phyloP scores from a whole-genome alignment of 371 early-diverging fungal species.

The Encephalitozoon hellem region DNA sequence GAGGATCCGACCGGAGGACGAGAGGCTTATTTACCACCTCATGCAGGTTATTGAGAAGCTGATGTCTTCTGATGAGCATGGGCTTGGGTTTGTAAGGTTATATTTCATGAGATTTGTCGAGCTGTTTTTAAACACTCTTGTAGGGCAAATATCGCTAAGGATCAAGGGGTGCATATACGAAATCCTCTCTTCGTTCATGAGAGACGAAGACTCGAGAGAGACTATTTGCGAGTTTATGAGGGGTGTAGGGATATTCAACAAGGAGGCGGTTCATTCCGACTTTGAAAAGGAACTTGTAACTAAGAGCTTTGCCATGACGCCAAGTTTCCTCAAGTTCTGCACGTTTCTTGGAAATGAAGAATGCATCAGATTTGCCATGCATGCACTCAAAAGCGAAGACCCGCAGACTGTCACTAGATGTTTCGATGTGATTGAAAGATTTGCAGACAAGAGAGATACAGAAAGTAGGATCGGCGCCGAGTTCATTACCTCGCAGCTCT shows the following conservation, averaged over 20 bases:
- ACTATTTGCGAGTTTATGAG: conserved; percentile 30
- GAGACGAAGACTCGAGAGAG: conserved; percentile 24
- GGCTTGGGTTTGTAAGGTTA: conserved; percentile 12
- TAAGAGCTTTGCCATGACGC: conserved; percentile 6
- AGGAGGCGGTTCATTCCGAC: conserved; percentile 5
- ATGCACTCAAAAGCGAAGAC: conserved; percentile 48
- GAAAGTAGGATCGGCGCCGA: background rate
- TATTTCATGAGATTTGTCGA: conserved; percentile 38
- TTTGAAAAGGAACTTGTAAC: conserved; percentile 24
- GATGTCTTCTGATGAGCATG: background rate
- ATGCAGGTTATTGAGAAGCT: conserved; percentile 38
- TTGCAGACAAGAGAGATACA: background rate
- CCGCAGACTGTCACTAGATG: conserved; percentile 26
- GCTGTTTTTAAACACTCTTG: conserved; percentile 29
- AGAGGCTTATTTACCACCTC: conserved; percentile 26
- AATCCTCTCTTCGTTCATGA: conserved; percentile 27
- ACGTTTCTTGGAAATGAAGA: background rate
- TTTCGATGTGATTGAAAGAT: conserved; percentile 30
- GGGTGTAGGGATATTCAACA: conserved; percentile 16
- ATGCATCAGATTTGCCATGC: conserved; percentile 6
- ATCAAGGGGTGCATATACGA: conserved; percentile 41
- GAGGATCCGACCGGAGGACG: conserved; percentile 36
- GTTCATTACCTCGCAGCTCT: background rate
- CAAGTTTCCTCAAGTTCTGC: conserved; percentile 37
- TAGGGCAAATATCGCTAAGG: background rate